Conservation (phyloP, 2,329 filamentous ascomycete genomes). For the Aureobasidium uvarum region DNA sequence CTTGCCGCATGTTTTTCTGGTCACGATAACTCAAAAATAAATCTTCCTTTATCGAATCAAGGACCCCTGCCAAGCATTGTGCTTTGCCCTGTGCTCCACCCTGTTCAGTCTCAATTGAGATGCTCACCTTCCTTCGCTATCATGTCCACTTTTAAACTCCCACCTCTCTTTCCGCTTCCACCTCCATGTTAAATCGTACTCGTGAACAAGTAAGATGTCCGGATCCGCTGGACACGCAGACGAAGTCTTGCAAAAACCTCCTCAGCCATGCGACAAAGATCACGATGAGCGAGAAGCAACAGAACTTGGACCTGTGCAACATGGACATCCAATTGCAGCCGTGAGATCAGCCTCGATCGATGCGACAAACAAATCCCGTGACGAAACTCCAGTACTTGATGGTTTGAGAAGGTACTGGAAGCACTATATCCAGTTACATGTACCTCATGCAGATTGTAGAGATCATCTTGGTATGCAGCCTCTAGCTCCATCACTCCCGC, state of each 20-base stretch:
- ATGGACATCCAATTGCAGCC: slow-evolving; percentile 4
- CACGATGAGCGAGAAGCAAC: slow-evolving; percentile 38
- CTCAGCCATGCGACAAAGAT: background rate
- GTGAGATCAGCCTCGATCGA: background rate
- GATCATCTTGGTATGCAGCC: slow-evolving; percentile 55
- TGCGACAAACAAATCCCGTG: background rate
- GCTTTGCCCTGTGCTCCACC: background rate
- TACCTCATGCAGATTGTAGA: slow-evolving; percentile 52
- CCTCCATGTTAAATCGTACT: background rate
- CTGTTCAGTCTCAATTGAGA: background rate
- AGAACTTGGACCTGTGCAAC: slow-evolving; percentile 33
- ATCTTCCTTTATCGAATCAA: background rate
- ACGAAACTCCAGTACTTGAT: slow-evolving; percentile 28
- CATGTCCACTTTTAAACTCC: too few relatives aligned
- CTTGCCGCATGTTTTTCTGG: background rate
- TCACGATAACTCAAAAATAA: background rate
- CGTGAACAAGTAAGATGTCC: background rate
- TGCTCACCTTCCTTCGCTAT: background rate
- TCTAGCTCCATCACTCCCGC: background rate
- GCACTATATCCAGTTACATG: slow-evolving; percentile 50
- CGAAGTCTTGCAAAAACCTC: background rate
- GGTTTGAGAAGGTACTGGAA: slow-evolving; percentile 47
- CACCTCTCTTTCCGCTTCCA: background rate
- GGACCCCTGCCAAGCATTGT: slow-evolving; percentile 11
- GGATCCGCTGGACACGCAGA: background rate